Evolutionary conservation across 2,329 filamentous ascomycete species (phyloP).

Genomic region (Claviceps spartinae): DNA sequence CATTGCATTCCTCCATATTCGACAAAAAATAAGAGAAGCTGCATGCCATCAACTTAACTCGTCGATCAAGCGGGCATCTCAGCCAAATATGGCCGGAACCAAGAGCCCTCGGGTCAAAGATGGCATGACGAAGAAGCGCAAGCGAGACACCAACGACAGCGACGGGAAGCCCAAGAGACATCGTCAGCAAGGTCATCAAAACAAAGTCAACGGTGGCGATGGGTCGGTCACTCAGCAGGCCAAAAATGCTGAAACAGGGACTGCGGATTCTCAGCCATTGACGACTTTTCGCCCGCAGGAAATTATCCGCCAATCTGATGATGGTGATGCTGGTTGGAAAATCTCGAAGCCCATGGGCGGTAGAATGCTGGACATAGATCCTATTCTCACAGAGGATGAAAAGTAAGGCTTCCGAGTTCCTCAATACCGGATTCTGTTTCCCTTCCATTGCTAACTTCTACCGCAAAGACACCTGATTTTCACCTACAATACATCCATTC

Average conservation of each 20-base stretch:
- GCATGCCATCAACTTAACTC: not conserved
- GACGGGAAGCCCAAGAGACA: slow-evolving; percentile 28
- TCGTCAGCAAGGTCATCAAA: slow-evolving; percentile 19
- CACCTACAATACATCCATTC: slow-evolving; percentile 59
- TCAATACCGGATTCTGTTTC: not conserved
- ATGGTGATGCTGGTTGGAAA: slow-evolving; percentile 35
- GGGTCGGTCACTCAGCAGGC: not conserved
- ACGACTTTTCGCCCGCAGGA: slow-evolving; percentile 11
- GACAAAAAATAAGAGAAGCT: too few species aligned
- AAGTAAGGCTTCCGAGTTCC: slow-evolving; percentile 28
- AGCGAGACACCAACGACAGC: slow-evolving; percentile 30
- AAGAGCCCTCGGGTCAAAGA: slow-evolving; percentile 21
- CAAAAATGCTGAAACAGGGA: slow-evolving; percentile 4
- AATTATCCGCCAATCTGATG: slow-evolving; percentile 15
- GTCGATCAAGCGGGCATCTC: not conserved
- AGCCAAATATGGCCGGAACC: slow-evolving; percentile 21
- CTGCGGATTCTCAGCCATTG: slow-evolving; percentile 4
- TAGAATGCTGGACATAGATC: slow-evolving; percentile 50
- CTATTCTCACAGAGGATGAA: slow-evolving; percentile 47
- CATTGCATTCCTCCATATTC: not conserved
- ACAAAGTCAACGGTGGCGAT: slow-evolving; percentile 14
- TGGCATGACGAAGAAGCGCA: slow-evolving; percentile 31
- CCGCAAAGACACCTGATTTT: slow-evolving; percentile 54
- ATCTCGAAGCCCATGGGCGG: slow-evolving; percentile 53
- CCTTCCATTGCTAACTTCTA: not conserved